Evolutionary conservation across 768 basidiomycete species (phyloP), one percentile per base, ranked within the genome.

Genomic region (Coprinellus micaceus): DNA sequence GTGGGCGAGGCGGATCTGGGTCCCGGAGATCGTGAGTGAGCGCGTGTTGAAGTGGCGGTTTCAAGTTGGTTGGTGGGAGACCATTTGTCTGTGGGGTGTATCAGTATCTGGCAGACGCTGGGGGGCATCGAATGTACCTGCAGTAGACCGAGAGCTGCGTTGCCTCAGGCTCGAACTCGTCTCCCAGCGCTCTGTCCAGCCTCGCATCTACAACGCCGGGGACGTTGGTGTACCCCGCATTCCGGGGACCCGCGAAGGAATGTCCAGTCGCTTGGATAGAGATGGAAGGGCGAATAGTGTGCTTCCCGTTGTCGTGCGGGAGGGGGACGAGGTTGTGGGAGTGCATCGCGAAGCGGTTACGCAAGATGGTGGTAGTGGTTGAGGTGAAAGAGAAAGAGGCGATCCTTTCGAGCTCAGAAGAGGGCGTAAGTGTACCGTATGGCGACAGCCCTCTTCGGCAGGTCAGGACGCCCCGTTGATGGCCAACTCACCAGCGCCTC

Each of bases 31-130:
- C n/a, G 63, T 22, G 17, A 63, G 49, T 3, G 58, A 30, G 29
- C 62, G 65, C 0, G 66, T n/a, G n/a, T n/a, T 63, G 25, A 58
- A 64, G 13, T 25, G 43, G 12, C 67, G 63, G 37, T 65, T n/a
- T n/a, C n/a, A n/a, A n/a, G n/a, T 64, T 4, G 53, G 53, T 36
- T 69, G 67, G 21, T 57, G 43, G 6, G 61, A 46, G 33, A 69
- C 61, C 29, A 58, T 58, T 50, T 61, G 58, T 15, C 61, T 64
- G 47, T 26, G 26, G 30, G 9, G 24, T 11, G n/a, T 10, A 10
- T 6, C 22, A 25, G 10, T 51, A 2, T 15, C 15, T 7, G 29
- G 36, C 3, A 24, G 33, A n/a, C n/a, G 26, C 4, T 4, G 3
- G 3, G n/a, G n/a, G n/a, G n/a, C n/a, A n/a, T n/a, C 3, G 15